Evolutionary conservation across 2,329 filamentous ascomycete species (phyloP).

Genomic region (Corniculantispora saksenae): DNA sequence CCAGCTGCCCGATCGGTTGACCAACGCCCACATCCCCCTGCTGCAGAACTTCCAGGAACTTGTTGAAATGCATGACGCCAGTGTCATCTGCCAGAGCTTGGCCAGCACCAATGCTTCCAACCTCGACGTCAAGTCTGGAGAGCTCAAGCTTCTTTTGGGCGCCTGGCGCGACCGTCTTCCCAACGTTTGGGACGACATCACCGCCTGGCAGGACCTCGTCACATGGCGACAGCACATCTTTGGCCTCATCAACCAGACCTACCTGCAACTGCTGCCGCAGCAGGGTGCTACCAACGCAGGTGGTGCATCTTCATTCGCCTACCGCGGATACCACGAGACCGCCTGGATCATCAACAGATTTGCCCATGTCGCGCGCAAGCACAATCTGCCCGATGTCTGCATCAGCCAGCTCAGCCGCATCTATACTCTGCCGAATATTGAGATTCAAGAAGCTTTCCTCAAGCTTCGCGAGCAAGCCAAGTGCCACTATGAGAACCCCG

Average conservation of each 20-base stretch:
- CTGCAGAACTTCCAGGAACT: conserved; percentile 97
- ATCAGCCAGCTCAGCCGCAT: conserved; percentile 96
- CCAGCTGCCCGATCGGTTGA: conserved; percentile 90
- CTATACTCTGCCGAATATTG: conserved; percentile 97
- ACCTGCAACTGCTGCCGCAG: conserved; percentile 79
- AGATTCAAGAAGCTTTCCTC: conserved; percentile 98
- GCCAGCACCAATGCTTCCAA: conserved; percentile 81
- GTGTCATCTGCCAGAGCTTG: conserved; percentile 90
- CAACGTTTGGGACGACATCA: conserved; percentile 99
- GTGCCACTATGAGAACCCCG: conserved; percentile 95
- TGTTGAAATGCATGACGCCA: conserved; percentile 95
- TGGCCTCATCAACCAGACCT: conserved; percentile 92
- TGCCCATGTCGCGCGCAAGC: conserved; percentile 94
- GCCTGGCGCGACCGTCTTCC: conserved; percentile 95
- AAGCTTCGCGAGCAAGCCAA: conserved; percentile 98
- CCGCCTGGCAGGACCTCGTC: conserved; percentile 98
- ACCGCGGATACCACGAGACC: conserved; percentile 96
- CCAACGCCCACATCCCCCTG: conserved; percentile 91
- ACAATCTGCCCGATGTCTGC: conserved; percentile 94
- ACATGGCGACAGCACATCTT: conserved; percentile 99
- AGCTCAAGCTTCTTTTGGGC: conserved; percentile 88
- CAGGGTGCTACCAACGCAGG: conserved; percentile 75
- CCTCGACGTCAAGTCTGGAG: conserved; percentile 89
- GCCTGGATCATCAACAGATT: conserved; percentile 99
- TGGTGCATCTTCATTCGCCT: conserved; percentile 85